These are phyloP conservation scores for Gymnopilus dilepis DNA, from an alignment of 768 basidiomycete genomes.

Conservation along the genomic window DNA sequence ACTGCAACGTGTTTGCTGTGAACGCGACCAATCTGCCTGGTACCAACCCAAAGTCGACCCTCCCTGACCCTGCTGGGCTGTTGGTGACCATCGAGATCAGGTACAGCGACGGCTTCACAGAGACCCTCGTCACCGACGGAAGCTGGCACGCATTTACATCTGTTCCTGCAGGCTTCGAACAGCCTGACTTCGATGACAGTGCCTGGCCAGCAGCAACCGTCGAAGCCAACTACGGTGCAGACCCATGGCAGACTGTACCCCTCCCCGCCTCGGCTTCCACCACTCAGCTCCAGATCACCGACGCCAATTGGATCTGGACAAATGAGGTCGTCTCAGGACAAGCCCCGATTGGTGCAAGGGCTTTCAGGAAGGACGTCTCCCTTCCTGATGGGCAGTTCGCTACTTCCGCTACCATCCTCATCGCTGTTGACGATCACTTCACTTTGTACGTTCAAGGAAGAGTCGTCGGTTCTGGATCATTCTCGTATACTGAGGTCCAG, in stretches of 20 bases:
- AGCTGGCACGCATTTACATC: slow-evolving; percentile 33
- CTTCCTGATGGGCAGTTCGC: slow-evolving; percentile 29
- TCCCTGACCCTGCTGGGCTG: slow-evolving; percentile 32
- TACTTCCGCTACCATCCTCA: slow-evolving; percentile 29
- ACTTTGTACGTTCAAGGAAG: slow-evolving; percentile 36
- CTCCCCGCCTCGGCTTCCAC: slow-evolving; percentile 25
- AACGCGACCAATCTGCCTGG: slow-evolving; percentile 28
- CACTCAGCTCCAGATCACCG: slow-evolving; percentile 28
- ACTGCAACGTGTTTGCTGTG: slow-evolving; percentile 40
- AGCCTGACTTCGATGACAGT: slow-evolving; percentile 35
- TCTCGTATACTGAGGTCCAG: neutral
- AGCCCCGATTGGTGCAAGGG: slow-evolving; percentile 30
- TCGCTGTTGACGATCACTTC: slow-evolving; percentile 32
- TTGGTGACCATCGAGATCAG: slow-evolving; percentile 35
- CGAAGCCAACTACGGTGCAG: slow-evolving; percentile 15
- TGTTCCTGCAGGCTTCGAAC: slow-evolving; percentile 34
- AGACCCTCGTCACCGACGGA: slow-evolving; percentile 35
- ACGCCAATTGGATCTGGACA: slow-evolving; percentile 39
- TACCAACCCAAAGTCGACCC: neutral
- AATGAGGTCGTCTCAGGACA: slow-evolving; percentile 29
- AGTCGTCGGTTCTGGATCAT: slow-evolving; percentile 28
- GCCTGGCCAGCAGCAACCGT: slow-evolving; percentile 34
- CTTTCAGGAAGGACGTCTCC: slow-evolving; percentile 34
- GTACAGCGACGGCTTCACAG: slow-evolving; percentile 36
- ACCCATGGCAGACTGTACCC: slow-evolving; percentile 14